Evolutionary conservation across 805 yeast species (phyloP).

Genomic region (Kodamaea restingae): DNA sequence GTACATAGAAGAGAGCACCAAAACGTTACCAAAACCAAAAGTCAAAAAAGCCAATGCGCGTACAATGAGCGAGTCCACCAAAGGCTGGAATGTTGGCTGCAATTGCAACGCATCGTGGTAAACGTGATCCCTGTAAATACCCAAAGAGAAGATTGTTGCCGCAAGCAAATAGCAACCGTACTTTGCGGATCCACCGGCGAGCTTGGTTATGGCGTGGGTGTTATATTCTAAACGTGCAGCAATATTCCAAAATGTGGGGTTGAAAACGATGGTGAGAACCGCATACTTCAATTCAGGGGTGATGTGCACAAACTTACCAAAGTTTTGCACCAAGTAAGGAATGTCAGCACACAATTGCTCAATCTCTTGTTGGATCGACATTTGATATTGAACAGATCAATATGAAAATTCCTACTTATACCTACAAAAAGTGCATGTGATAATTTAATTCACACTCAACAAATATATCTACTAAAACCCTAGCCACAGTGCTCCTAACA

Average conservation of each 20-base stretch:
- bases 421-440: slow-evolving; percentile 2
- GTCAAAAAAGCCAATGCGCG: slow-evolving; percentile 49
- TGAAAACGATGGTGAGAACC: slow-evolving; percentile 71
- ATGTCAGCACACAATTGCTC: slow-evolving; percentile 13
- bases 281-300: slow-evolving; percentile 33
- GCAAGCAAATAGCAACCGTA: slow-evolving; percentile 85
- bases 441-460: background rate
- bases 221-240: slow-evolving; percentile 85
- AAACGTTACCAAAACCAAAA: slow-evolving; percentile 69
- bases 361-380: slow-evolving; percentile 10
- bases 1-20: slow-evolving; percentile 85
- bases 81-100: slow-evolving; percentile 64
- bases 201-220: slow-evolving; percentile 68
- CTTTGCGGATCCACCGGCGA: slow-evolving; percentile 58
- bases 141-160: slow-evolving; percentile 75
- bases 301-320: slow-evolving; percentile 19
- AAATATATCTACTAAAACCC: background rate
- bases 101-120: slow-evolving; percentile 65
- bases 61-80: slow-evolving; percentile 37
- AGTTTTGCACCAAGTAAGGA: slow-evolving; percentile 17
- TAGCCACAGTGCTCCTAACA: too few species aligned
- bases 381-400: background rate
- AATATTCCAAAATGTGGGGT: slow-evolving; percentile 93
- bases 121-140: slow-evolving; percentile 74
- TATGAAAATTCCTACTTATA: background rate